Conservation (phyloP, 352 stramenopile species). For the Aphanomyces astaci region DNA sequence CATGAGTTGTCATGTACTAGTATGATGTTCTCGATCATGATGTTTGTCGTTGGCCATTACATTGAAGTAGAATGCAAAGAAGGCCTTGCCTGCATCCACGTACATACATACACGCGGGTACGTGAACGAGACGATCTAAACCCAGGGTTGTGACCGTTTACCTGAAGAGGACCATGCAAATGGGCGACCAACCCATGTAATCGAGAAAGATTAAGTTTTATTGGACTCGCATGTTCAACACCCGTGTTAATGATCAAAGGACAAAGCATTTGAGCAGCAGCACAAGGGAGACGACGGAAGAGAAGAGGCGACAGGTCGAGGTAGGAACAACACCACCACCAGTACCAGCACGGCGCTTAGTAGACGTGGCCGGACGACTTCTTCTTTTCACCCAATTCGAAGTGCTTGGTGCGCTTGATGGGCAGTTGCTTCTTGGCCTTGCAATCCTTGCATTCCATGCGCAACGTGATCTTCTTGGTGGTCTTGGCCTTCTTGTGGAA, state of each 20-base stretch:
- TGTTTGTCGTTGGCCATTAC: too few relatives aligned
- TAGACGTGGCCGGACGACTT: constrained; percentile 95
- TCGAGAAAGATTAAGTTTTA: constrained; percentile 23
- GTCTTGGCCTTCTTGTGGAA: constrained; percentile 99
- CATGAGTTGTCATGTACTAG: too few relatives aligned
- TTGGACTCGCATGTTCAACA: constrained; percentile 24
- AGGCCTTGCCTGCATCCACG: too few relatives aligned
- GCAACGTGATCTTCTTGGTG: constrained; percentile 94
- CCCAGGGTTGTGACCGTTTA: too few relatives aligned
- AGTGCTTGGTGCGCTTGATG: constrained; percentile 99
- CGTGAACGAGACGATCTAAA: too few relatives aligned
- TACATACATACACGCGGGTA: too few relatives aligned
- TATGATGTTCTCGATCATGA: too few relatives aligned
- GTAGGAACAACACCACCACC: background rate
- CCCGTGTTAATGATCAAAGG: background rate
- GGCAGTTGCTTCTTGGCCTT: constrained; percentile 99
- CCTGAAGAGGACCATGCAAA: too few relatives aligned
- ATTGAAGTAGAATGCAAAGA: too few relatives aligned
- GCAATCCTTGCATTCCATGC: constrained; percentile 99
- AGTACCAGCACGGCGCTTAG: constrained; percentile 55
- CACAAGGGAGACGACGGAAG: constrained; percentile 10
- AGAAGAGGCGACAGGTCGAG: background rate
- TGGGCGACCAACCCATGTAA: too few relatives aligned
- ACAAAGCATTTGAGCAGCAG: background rate
- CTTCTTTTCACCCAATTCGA: constrained; percentile 99